Evolutionary conservation across 305 asterid genomes (phyloP).

Genomic region (Rubia peregrina): DNA sequence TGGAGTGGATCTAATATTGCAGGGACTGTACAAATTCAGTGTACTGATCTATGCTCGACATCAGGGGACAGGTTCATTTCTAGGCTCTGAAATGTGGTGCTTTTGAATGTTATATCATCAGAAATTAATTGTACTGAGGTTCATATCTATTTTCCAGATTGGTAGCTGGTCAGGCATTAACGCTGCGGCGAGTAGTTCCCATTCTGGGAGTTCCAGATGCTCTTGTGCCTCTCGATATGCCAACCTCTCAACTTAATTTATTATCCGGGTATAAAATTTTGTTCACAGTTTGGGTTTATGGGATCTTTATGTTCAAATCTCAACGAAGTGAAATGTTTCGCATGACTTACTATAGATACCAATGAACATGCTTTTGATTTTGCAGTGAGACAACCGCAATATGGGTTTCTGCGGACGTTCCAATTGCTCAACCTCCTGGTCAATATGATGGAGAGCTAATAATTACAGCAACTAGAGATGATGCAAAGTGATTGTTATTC

Average conservation of each 20-base stretch:
- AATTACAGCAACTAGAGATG: constrained; percentile 70
- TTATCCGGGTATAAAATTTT: constrained; percentile 58
- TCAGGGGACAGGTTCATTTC: constrained; percentile 79
- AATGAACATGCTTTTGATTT: constrained; percentile 15
- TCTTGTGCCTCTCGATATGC: constrained; percentile 89
- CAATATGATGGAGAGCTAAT: constrained; percentile 91
- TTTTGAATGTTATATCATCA: constrained; percentile 5
- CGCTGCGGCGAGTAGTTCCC: constrained; percentile 76
- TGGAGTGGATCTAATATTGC: constrained; percentile 79
- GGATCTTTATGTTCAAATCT: not conserved
- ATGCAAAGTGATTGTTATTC: constrained; percentile 61
- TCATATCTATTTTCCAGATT: constrained; percentile 43
- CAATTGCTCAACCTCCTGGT: constrained; percentile 78
- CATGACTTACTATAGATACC: not conserved
- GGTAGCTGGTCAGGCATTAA: constrained; percentile 74
- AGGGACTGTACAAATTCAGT: constrained; percentile 76
- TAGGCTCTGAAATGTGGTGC: constrained; percentile 14
- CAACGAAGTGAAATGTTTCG: not conserved
- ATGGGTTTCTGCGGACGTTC: constrained; percentile 85
- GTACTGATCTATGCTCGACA: constrained; percentile 68
- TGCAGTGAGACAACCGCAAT: constrained; percentile 79
- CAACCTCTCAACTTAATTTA: constrained; percentile 57
- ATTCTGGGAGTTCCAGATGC: constrained; percentile 94
- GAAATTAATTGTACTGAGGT: constrained; percentile 16
- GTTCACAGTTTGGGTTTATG: not conserved